Conservation (phyloP, 73 alveolate species). For the Paramecium biaurelia region DNA sequence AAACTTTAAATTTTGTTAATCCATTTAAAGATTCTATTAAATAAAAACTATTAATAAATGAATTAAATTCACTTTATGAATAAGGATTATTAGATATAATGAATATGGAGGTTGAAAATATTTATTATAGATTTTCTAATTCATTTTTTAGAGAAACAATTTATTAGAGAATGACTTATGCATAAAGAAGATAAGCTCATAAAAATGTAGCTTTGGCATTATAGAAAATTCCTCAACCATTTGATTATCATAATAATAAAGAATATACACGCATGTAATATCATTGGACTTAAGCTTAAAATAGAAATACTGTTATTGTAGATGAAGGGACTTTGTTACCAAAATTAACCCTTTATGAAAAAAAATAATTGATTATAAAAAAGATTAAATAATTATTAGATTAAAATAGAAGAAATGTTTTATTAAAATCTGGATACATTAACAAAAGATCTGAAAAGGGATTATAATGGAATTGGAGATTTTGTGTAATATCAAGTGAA, state of each 20-base stretch:
- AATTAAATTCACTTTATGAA: not conserved
- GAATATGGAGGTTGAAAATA: not conserved
- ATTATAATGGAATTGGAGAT: conserved; percentile 23
- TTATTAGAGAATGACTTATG: conserved; percentile 34
- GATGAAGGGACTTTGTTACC: not conserved
- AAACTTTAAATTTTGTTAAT: not conserved
- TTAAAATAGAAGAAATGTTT: not conserved
- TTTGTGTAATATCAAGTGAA: not conserved
- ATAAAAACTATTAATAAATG: not conserved
- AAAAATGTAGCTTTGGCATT: conserved; percentile 46
- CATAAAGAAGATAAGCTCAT: conserved; percentile 38
- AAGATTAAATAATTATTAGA: not conserved
- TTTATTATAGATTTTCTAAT: conserved; percentile 1
- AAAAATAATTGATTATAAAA: not conserved
- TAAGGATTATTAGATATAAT: not conserved
- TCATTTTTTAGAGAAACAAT: conserved; percentile 29
- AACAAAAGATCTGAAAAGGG: conserved; percentile 27
- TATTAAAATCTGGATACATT: not conserved
- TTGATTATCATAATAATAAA: conserved; percentile 11
- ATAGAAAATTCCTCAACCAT: conserved; percentile 24
- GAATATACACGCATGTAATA: not conserved
- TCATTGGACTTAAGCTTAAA: conserved; percentile 13
- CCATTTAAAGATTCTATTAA: conserved; percentile 32
- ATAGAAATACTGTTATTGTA: not conserved
- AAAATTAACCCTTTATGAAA: not conserved